Base-by-base conservation (phyloP, 2,329 filamentous ascomycete species). In the Fonsecaea monophora region DNA sequence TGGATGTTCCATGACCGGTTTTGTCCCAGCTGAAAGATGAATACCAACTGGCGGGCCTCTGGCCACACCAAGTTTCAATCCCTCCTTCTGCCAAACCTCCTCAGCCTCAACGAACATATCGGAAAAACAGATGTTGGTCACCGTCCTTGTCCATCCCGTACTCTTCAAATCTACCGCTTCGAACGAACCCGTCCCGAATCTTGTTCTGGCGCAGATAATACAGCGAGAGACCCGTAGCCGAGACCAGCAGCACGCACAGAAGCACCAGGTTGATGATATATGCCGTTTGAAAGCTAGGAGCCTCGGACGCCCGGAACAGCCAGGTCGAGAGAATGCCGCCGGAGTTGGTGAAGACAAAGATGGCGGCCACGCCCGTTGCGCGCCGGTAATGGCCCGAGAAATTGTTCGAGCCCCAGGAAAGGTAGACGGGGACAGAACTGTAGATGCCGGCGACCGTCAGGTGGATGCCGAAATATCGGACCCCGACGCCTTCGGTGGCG, bases 321-420 rank as follows among this genome's bases (percentile, higher is more conserved):
- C 60, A 62, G 18, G 60, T 15, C 45, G 38, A 25, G 25, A 25
- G 25, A 25, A 25, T 25, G 25, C 25, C 25, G 25, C 25, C 25
- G 25, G 25, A 12, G 48, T 62, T 62, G 13, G 42, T 62, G 45
- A 15, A 34, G 30, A 62, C 9, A 35, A 62, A 62, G 6, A 48
- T 18, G 10, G 48, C 54, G 3, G 60, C 42, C 10, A 62, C 21
- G n/a, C 18, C 60, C 9, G 60, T 62, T 13, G 60, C 42, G 10
- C 60, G 60, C 12, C 48, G 42, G 8, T 18, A 42, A 15, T 62
- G 34, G 6, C 32, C 13, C 15, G 42, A 18, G 10, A 62, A 34
- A 21, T 62, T 54, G 34, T 62, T 62, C 5, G 60, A 38, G 34
- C 18, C 21, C 60, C 42, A 62, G 8, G 34, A 18, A n/a, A 62